Base-by-base conservation (phyloP, 108 stramenopile genomes). In the Cylindrotheca fusiformis region DNA sequence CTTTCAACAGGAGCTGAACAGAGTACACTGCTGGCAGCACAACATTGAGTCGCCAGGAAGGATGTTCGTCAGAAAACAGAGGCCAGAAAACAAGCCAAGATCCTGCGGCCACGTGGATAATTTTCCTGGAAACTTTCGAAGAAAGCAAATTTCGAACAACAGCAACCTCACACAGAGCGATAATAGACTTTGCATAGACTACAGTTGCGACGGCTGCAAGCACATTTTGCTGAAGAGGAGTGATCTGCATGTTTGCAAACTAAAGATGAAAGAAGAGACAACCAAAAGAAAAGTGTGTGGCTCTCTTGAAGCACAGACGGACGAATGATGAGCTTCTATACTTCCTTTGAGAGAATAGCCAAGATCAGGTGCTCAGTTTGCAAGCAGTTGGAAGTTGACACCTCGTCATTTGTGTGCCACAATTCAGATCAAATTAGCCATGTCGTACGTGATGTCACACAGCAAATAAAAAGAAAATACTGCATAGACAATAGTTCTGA, bases 11-110 rank as follows among this genome's bases (percentile, higher is more conserved):
- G 10, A 86, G 48, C 29, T 78, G 36, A 0, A 84, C 10, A 24
- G 60, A 52, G 58, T 82, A 80, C 29, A 80, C 65, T 22, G 57
- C 56, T 2, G 86, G 86, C 2, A 87, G 79, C 10, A 77, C 65
- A 2, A 78, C 69, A 78, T 87, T 87, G 26, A 84, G 53, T 54
- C 76, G 62, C 81, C 83, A 87, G n/a, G 82, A 77, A 79, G 79
- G 80, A 59, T 87, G 77, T 20, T 45, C 48, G 0, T 55, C 19
- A 48, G 75, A 65, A 60, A 76, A 87, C 23, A 82, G 47, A 1
- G 83, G 83, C 86, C 86, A 87, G 50, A 77, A 84, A 12, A 87
- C 19, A 4, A 82, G 54, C 49, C 52, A 73, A 6, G 67, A 77
- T 25, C 75, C 75, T 4, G 84, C 84, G 6, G 55, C 54, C 45